Percentiles rank a stretch among this genome's conserved stretches.
phyloP scores from a whole-genome alignment of 2,329 filamentous ascomycete species.

The Cephalotrichum gorgonifer region DNA sequence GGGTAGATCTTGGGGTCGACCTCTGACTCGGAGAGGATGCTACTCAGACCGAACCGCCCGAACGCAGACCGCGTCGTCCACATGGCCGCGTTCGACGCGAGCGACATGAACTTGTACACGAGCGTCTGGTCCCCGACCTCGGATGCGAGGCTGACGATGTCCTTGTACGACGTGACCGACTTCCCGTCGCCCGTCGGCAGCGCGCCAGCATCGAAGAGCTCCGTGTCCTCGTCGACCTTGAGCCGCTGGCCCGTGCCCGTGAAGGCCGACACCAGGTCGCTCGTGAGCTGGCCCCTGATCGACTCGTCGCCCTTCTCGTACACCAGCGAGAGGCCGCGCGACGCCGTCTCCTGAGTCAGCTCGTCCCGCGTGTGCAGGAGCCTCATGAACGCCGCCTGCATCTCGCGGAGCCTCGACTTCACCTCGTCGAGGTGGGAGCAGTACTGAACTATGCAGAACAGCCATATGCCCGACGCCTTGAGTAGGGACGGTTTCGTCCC shows the following conservation, averaged over 20 bases:
- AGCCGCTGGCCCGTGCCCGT: slow-evolving; percentile 66
- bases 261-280: slow-evolving; percentile 80
- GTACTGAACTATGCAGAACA: slow-evolving; percentile 83
- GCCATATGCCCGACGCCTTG: slow-evolving; percentile 91
- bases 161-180: slow-evolving; percentile 91
- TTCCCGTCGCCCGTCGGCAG: slow-evolving; percentile 82
- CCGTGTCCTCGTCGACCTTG: slow-evolving; percentile 81
- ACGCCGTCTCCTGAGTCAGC: slow-evolving; percentile 90
- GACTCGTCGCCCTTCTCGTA: slow-evolving; percentile 83
- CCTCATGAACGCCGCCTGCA: slow-evolving; percentile 78
- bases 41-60: slow-evolving; percentile 85
- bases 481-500: slow-evolving; percentile 80
- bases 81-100: slow-evolving; percentile 89
- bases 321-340: slow-evolving; percentile 78
- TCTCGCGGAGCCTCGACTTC: slow-evolving; percentile 63
- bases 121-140: slow-evolving; percentile 92
- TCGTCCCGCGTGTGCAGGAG: slow-evolving; percentile 84
- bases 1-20: slow-evolving; percentile 91
- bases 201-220: slow-evolving; percentile 85
- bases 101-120: slow-evolving; percentile 98
- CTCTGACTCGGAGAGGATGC: slow-evolving; percentile 77
- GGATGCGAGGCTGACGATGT: slow-evolving; percentile 92
- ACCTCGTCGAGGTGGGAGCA: slow-evolving; percentile 71
- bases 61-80: slow-evolving; percentile 98
- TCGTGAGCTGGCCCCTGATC: slow-evolving; percentile 73